Evolutionary conservation across 1,284 basidiomycete genomes (phyloP).

Genomic region (Tylopilus sp.): DNA sequence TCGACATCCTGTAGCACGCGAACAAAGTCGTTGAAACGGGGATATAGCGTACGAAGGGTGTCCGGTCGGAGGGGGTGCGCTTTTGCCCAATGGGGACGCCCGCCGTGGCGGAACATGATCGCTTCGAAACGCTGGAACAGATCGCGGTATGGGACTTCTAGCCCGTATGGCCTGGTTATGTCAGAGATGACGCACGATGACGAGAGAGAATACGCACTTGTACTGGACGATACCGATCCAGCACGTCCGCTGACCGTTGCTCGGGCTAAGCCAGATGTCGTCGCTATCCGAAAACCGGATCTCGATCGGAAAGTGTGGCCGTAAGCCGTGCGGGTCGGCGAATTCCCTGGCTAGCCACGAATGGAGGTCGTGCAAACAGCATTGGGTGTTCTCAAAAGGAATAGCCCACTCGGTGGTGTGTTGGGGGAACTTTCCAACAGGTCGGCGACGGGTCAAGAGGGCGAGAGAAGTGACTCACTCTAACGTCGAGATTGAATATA

Average conservation of each 20-base stretch:
- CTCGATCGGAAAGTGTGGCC: constrained; percentile 95
- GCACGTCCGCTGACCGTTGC: constrained; percentile 82
- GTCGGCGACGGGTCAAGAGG: constrained; percentile 29
- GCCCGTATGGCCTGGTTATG: constrained; percentile 83
- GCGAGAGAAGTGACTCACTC: constrained; percentile 57
- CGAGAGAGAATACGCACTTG: constrained; percentile 69
- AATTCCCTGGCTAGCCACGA: constrained; percentile 82
- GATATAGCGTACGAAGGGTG: constrained; percentile 79
- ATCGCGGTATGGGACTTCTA: constrained; percentile 87
- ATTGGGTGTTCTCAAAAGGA: constrained; percentile 72
- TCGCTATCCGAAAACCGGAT: constrained; percentile 91
- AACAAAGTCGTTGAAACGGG: constrained; percentile 87
- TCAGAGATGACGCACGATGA: constrained; percentile 8
- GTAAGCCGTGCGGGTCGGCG: constrained; percentile 75
- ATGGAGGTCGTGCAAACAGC: constrained; percentile 81
- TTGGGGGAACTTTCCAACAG: constrained; percentile 77
- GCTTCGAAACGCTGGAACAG: constrained; percentile 87
- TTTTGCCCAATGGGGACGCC: constrained; percentile 98
- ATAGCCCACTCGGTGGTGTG: constrained; percentile 96
- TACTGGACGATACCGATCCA: constrained; percentile 98
- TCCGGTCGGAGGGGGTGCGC: constrained; percentile 83
- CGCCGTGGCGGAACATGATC: constrained; percentile 79
- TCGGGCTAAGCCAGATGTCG: constrained; percentile 95
- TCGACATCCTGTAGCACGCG: constrained; percentile 80
- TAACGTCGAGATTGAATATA: constrained; percentile 89